phyloP scores from a whole-genome alignment of 192 early-diverging fungal genomes.

The Linnemannia exigua region DNA sequence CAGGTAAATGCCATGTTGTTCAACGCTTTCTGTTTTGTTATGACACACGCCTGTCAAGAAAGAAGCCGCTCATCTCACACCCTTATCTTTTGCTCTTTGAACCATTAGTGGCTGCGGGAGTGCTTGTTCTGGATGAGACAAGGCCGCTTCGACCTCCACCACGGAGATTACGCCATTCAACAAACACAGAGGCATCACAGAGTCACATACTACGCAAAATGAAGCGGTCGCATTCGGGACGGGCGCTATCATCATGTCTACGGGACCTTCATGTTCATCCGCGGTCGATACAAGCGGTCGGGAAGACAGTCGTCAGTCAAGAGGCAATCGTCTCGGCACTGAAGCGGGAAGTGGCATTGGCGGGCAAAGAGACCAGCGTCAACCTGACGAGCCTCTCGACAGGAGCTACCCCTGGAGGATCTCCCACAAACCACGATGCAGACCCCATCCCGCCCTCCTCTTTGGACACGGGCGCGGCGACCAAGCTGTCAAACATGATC shows the following conservation, averaged over 20 bases:
- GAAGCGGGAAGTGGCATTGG: conserved; percentile 60
- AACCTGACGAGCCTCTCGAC: conserved; percentile 6
- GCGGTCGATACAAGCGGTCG: background rate
- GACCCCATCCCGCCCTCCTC: background rate
- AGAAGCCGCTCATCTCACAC: background rate
- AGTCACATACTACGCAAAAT: conserved; percentile 28
- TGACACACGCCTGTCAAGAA: too few relatives aligned
- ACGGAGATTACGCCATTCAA: conserved; percentile 26
- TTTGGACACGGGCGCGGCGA: background rate
- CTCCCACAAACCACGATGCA: background rate
- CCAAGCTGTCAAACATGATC: background rate
- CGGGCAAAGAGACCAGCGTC: conserved; percentile 17
- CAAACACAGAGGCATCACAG: conserved; percentile 24
- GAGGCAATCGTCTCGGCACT: conserved; percentile 59
- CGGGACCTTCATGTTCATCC: conserved; percentile 39
- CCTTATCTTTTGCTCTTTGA: background rate
- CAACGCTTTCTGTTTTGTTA: background rate
- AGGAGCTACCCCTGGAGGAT: background rate
- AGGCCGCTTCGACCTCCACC: conserved; percentile 26
- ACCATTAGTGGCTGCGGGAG: conserved; percentile 49
- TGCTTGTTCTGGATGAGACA: conserved; percentile 41
- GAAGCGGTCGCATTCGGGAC: conserved; percentile 33
- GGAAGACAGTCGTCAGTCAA: conserved; percentile 21
- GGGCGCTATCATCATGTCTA: conserved; percentile 24
- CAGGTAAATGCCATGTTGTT: conserved; percentile 18